Percentiles rank a stretch among this genome's conserved stretches.
phyloP scores from a whole-genome alignment of 139 green algal genomes.

The Dunaliella primolecta region DNA sequence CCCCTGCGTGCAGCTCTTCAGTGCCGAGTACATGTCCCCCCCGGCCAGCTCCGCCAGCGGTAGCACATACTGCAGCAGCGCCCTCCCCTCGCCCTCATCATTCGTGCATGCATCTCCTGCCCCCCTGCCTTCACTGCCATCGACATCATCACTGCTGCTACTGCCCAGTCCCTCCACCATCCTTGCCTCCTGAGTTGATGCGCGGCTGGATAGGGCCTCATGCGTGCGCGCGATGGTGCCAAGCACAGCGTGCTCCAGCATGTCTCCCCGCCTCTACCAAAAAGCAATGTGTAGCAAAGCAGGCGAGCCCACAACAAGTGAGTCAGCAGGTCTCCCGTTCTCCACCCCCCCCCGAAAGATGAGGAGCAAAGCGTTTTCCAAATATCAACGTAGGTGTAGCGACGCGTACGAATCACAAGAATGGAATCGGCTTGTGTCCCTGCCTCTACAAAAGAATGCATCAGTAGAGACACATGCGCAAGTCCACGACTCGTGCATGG shows the following conservation, averaged over 20 bases:
- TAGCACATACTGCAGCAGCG: conserved; percentile 71
- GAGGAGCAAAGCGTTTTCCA: too few relatives aligned
- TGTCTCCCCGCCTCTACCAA: conserved; percentile 59
- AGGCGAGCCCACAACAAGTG: too few relatives aligned
- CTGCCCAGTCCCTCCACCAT: background rate
- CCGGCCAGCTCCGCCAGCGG: conserved; percentile 78
- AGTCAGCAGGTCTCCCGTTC: too few relatives aligned
- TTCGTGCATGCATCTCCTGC: background rate
- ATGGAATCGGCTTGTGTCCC: too few relatives aligned
- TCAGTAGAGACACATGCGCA: too few relatives aligned
- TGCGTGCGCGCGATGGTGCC: background rate
- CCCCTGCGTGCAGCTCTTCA: conserved; percentile 79
- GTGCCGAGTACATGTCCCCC: conserved; percentile 76
- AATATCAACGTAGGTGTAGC: too few relatives aligned
- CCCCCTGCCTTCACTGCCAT: background rate
- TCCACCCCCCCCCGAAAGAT: too few relatives aligned
- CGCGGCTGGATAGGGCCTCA: background rate
- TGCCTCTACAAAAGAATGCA: too few relatives aligned
- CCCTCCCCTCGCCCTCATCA: conserved; percentile 23
- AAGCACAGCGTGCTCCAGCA: conserved; percentile 70
- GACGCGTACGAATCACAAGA: too few relatives aligned
- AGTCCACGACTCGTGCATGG: too few relatives aligned
- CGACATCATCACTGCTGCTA: background rate
- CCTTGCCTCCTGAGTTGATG: background rate
- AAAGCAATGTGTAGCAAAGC: too few relatives aligned